Percentiles rank a stretch among this genome's conserved stretches.
These are phyloP conservation scores for Apiospora hydei DNA, from an alignment of 2,329 filamentous ascomycete species.

Conservation along the genomic window DNA sequence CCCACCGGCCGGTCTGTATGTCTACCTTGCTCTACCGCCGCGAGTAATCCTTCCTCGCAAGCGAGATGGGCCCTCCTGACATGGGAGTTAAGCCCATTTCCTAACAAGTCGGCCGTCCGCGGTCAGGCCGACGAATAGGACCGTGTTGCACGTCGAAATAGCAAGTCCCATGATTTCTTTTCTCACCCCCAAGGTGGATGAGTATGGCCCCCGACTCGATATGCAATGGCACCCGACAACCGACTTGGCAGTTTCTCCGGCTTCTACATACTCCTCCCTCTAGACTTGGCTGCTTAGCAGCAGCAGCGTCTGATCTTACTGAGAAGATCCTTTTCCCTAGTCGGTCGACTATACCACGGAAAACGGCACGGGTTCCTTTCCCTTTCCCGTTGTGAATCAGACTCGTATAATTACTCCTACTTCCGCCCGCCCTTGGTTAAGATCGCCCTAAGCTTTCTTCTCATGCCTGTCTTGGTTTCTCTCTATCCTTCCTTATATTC, in stretches of 20 bases:
- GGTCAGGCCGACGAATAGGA: conserved; percentile 1
- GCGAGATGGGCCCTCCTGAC: neutral
- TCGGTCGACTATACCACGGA: conserved; percentile 7
- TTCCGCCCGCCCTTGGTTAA: conserved; percentile 12
- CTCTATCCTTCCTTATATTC: neutral
- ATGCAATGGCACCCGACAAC: conserved; percentile 16
- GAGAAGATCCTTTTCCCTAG: conserved; percentile 1
- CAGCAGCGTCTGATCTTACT: neutral
- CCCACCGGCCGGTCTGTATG: neutral
- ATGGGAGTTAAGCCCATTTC: neutral
- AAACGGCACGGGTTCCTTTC: neutral
- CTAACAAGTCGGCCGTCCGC: neutral
- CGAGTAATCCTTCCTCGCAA: conserved; percentile 11
- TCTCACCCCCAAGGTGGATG: conserved; percentile 1
- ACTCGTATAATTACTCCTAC: conserved; percentile 3
- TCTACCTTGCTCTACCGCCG: neutral
- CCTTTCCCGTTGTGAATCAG: neutral
- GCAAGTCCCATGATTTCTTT: conserved; percentile 7
- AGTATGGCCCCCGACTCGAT: conserved; percentile 4
- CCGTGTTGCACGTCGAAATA: neutral
- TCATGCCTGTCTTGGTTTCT: neutral
- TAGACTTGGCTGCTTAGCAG: neutral
- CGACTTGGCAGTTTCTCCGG: conserved; percentile 1
- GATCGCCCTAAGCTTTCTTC: conserved; percentile 5
- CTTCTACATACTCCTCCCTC: neutral